Base-by-base conservation (phyloP, 108 stramenopile genomes). In the Nitzschia putrida region DNA sequence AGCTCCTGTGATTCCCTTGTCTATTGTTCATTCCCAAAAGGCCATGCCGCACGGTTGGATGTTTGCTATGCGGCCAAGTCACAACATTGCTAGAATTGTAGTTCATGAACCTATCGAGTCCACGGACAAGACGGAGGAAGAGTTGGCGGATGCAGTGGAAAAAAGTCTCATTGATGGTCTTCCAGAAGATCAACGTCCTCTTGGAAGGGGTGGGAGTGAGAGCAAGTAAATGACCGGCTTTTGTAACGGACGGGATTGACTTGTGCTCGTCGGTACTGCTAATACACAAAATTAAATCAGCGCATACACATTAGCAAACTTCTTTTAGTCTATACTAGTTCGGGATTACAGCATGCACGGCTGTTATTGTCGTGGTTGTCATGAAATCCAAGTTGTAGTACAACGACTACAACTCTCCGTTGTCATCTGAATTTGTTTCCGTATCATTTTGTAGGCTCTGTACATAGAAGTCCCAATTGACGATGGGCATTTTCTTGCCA, bases 1-100 rank as follows among this genome's bases (percentile, higher is more conserved):
- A 18, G 88, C 90, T 20, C 89, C 89, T 8, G 83, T 95, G 20
- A 65, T 95, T 40, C 94, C 94, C 14, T 68, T 95, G 38, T 87
- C 88, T 13, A 95, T 95, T 73, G 76, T 78, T 18, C 80, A 80
- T 20, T 80, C 85, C 26, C 78, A 79, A 42, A 75, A 81, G 24
- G 83, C 80, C 61, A 90, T 88, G 85, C 88, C 94, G 0, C 58
- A 68, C 4, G 73, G 86, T 54, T 91, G 89, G 89, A 88, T 95
- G 83, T 88, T 92, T 60, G 90, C 94, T 8, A 80, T 78, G 53
- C 78, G 78, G 26, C 78, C 88, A 12, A 72, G 82, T 51, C 24
- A 66, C 47, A 61, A 53, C 12, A 58, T 82, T 10, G 82, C 82
- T 24, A 83, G 83, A 65, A 77, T 92, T 47, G 73, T 92, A 18